phyloP scores from a whole-genome alignment of 495 filamentous ascomycete species.

The Neurospora africana region DNA sequence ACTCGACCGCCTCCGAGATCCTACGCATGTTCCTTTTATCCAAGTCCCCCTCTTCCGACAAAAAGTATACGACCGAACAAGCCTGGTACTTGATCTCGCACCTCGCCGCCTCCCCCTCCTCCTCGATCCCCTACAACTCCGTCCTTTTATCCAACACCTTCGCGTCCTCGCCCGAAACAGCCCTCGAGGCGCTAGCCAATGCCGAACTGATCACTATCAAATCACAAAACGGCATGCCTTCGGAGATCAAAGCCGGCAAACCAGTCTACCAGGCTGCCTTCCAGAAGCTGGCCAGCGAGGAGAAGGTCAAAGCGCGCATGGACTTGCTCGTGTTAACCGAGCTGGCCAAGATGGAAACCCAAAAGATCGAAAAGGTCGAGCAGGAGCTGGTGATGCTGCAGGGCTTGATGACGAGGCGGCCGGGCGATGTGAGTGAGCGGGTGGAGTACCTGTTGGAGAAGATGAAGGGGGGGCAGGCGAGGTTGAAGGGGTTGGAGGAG shows the following conservation, averaged over 20 bases:
- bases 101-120: conserved; percentile 35
- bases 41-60: conserved; percentile 28
- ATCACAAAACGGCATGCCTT: conserved; percentile 63
- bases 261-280: conserved; percentile 87
- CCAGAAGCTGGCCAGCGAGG: conserved; percentile 54
- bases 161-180: conserved; percentile 49
- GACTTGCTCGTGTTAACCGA: conserved; percentile 61
- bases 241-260: conserved; percentile 64
- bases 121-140: conserved; percentile 63
- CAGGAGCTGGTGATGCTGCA: conserved; percentile 57
- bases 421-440: conserved; percentile 48
- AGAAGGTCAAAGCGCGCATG: conserved; percentile 59
- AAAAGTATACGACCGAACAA: conserved; percentile 68
- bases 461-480: conserved; percentile 58
- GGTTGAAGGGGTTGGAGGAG: conserved; percentile 63
- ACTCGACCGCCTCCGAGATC: conserved; percentile 79
- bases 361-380: conserved; percentile 67
- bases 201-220: conserved; percentile 77
- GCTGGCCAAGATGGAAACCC: conserved; percentile 59
- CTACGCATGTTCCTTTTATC: conserved; percentile 80
- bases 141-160: conserved; percentile 67
- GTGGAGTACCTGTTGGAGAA: conserved; percentile 64
- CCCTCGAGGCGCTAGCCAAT: conserved; percentile 70
- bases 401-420: conserved; percentile 48
- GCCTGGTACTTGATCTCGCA: conserved; percentile 80